phyloP scores from a whole-genome alignment of 495 filamentous ascomycete genomes.

The Penicillium maclennaniae region DNA sequence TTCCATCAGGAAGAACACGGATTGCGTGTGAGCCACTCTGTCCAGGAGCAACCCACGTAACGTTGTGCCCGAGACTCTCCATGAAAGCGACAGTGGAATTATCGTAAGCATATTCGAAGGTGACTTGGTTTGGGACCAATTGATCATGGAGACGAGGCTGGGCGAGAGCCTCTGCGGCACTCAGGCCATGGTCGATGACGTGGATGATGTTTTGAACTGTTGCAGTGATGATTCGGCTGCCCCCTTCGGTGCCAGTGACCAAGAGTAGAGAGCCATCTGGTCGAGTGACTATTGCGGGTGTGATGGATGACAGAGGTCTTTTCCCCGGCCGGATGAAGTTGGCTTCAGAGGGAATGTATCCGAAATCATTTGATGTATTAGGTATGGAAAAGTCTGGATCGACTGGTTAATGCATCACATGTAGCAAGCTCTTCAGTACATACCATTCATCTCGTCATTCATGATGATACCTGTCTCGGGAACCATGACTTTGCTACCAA shows the following conservation, averaged over 20 bases:
- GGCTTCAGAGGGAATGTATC: conserved; percentile 70
- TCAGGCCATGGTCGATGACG: conserved; percentile 62
- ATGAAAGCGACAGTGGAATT: conserved; percentile 63
- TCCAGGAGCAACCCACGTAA: conserved; percentile 63
- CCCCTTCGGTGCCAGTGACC: conserved; percentile 74
- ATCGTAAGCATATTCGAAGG: conserved; percentile 69
- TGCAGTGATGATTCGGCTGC: conserved; percentile 82
- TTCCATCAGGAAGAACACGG: conserved; percentile 64
- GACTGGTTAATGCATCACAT: not conserved
- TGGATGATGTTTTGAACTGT: conserved; percentile 74
- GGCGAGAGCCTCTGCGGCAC: conserved; percentile 57
- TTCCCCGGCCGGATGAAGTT: conserved; percentile 83
- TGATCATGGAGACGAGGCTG: conserved; percentile 78
- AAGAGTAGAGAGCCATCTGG: conserved; percentile 64
- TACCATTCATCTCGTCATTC: conserved; percentile 93
- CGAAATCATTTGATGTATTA: conserved; percentile 69
- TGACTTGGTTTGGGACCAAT: conserved; percentile 63
- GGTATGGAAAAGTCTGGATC: conserved; percentile 69
- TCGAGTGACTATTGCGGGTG: conserved; percentile 69
- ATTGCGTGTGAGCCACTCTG: conserved; percentile 70
- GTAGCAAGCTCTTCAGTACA: not conserved
- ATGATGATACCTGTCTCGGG: conserved; percentile 81
- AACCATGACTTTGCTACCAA: conserved; percentile 72
- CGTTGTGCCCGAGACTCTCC: conserved; percentile 62
- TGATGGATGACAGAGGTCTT: conserved; percentile 75